These are phyloP conservation scores for Wolfiporia cocos DNA, from an alignment of 1,284 basidiomycete species.

Conservation along the genomic window DNA sequence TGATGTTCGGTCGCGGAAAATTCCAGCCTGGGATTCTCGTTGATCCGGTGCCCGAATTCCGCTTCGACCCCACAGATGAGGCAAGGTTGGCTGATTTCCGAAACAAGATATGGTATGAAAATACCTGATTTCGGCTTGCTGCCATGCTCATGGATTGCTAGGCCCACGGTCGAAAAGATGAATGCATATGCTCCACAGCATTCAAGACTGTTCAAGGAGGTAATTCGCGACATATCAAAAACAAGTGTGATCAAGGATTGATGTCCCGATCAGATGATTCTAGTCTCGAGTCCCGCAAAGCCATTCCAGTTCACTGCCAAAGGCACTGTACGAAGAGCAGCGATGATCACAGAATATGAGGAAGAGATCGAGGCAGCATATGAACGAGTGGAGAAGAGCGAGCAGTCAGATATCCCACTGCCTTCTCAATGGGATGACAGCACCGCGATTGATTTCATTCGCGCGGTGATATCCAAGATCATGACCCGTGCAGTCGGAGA, in stretches of 20 bases:
- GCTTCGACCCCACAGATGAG: conserved; percentile 21
- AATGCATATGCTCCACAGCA: conserved; percentile 29
- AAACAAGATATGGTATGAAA: conserved; percentile 27
- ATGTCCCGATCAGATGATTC: conserved; percentile 24
- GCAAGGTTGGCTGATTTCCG: conserved; percentile 20
- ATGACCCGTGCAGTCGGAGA: conserved; percentile 20
- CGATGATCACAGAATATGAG: conserved; percentile 20
- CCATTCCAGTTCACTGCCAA: conserved; percentile 27
- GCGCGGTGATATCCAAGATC: conserved; percentile 21
- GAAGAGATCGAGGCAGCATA: conserved; percentile 23
- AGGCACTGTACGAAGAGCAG: conserved; percentile 18
- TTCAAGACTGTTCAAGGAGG: conserved; percentile 31
- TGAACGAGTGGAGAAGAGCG: conserved; percentile 15
- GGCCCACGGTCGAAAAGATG: conserved; percentile 27
- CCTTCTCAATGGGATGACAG: conserved; percentile 23
- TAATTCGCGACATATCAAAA: conserved; percentile 9
- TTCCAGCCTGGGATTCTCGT: conserved; percentile 33
- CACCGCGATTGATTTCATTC: conserved; percentile 21
- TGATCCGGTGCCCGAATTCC: conserved; percentile 20
- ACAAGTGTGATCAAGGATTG: not conserved
- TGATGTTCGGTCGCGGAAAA: conserved; percentile 34
- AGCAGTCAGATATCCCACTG: conserved; percentile 13
- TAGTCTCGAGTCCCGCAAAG: conserved; percentile 20
- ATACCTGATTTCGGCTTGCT: no score
- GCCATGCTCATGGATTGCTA: conserved; percentile 1